A percentile compares a stretch with the other conserved stretches of the same genome.
Conservation (phyloP, 768 basidiomycete species). For the Sutorius australiensis region DNA sequence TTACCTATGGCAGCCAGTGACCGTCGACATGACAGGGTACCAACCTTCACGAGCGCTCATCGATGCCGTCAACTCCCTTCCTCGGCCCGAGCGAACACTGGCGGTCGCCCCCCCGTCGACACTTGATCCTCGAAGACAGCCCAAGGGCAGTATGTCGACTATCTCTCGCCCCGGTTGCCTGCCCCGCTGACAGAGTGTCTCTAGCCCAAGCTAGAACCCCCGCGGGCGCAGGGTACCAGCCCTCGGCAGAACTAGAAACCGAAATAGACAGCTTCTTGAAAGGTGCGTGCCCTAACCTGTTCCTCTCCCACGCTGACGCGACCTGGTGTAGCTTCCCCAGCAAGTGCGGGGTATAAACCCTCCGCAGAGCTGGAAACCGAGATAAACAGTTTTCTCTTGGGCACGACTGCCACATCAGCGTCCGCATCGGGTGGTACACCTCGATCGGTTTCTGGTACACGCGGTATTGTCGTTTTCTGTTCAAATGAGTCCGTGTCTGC, state of each 20-base stretch:
- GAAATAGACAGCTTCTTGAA: constrained; percentile 1
- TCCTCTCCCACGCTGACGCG: too few relatives aligned
- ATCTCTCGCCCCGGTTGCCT: neutral
- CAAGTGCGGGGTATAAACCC: constrained; percentile 8
- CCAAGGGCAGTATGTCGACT: neutral
- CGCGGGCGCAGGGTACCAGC: constrained; percentile 5
- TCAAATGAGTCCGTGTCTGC: neutral
- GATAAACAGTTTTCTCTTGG: constrained; percentile 1
- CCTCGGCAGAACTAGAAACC: constrained; percentile 4
- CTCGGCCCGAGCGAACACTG: neutral
- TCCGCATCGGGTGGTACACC: neutral
- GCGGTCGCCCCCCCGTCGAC: neutral
- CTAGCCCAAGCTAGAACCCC: neutral
- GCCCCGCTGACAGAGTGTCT: neutral
- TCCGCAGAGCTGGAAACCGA: constrained; percentile 2
- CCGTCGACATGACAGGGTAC: constrained; percentile 3
- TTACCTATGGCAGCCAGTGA: neutral
- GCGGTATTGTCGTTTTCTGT: neutral
- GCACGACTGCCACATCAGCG: neutral
- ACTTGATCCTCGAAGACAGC: neutral
- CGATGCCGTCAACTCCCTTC: constrained; percentile 8
- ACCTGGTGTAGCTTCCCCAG: neutral
- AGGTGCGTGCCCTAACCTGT: too few relatives aligned
- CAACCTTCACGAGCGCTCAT: constrained; percentile 13
- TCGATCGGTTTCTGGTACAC: neutral